Conservation (phyloP, 805 yeast species). For the Teunomyces atbi region DNA sequence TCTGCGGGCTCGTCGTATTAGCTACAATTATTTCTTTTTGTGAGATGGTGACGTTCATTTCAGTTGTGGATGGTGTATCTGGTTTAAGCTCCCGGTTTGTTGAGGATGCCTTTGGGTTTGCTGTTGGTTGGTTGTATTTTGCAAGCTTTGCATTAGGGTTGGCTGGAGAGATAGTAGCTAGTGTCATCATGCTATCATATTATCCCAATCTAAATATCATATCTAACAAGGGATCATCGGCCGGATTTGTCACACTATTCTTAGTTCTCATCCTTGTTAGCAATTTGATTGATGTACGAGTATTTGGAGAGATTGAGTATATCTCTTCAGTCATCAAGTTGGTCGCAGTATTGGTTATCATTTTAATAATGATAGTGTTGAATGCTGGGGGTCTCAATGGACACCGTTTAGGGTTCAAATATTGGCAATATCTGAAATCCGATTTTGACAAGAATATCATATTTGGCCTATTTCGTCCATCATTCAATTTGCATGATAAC, state of each 20-base stretch:
- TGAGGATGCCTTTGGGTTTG: slow-evolving; percentile 75
- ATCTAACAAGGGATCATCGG: slow-evolving; percentile 39
- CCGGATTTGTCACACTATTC: slow-evolving; percentile 68
- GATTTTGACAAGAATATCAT: slow-evolving; percentile 46
- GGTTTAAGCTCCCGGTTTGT: slow-evolving; percentile 74
- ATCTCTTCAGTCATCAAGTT: slow-evolving; percentile 59
- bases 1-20: slow-evolving; percentile 64
- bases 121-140: slow-evolving; percentile 74
- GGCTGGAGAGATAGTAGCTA: slow-evolving; percentile 80
- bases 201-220: slow-evolving; percentile 57
- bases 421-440: slow-evolving; percentile 60
- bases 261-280: slow-evolving; percentile 43
- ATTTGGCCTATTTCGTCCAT: slow-evolving; percentile 73
- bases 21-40: slow-evolving; percentile 74
- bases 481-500: slow-evolving; percentile 62
- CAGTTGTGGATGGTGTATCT: slow-evolving; percentile 75
- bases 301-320: slow-evolving; percentile 75
- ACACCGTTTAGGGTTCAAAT: slow-evolving; percentile 58
- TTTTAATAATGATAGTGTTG: slow-evolving; percentile 62
- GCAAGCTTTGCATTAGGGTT: slow-evolving; percentile 67
- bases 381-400: slow-evolving; percentile 57
- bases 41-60: slow-evolving; percentile 77
- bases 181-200: slow-evolving; percentile 71
- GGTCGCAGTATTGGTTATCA: slow-evolving; percentile 48
- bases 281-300: slow-evolving; percentile 66